Percentiles rank a stretch among this genome's conserved stretches.
Conservation (phyloP, 2,329 filamentous ascomycete species). For the Xylaria multiplex region DNA sequence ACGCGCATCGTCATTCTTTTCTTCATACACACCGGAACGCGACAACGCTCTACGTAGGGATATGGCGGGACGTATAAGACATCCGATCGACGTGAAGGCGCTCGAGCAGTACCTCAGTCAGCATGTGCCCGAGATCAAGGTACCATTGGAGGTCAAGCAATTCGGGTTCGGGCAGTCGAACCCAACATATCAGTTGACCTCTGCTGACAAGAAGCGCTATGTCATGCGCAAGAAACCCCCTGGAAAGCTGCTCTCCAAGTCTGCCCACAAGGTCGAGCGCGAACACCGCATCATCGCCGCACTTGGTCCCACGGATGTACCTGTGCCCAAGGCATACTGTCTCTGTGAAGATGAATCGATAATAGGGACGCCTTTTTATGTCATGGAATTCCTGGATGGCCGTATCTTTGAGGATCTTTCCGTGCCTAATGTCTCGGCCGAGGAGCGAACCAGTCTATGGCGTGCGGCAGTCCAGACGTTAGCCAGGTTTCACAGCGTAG, state of each 20-base stretch:
- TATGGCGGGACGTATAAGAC: constrained; percentile 89
- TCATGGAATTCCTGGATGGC: constrained; percentile 95
- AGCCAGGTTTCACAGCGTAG: constrained; percentile 83
- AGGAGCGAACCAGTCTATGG: constrained; percentile 84
- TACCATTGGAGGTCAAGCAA: constrained; percentile 90
- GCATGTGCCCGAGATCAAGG: constrained; percentile 84
- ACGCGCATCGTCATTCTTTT: background rate
- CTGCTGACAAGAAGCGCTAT: constrained; percentile 74
- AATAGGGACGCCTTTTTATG: constrained; percentile 92
- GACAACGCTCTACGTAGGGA: constrained; percentile 69
- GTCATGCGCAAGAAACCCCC: constrained; percentile 98
- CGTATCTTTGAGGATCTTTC: constrained; percentile 91
- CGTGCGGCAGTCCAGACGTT: constrained; percentile 83
- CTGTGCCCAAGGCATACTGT: constrained; percentile 83
- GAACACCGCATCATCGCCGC: constrained; percentile 93
- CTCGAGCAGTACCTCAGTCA: constrained; percentile 81
- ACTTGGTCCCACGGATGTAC: constrained; percentile 79
- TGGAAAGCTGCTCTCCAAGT: constrained; percentile 90
- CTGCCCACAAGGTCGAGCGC: constrained; percentile 95
- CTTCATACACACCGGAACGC: constrained; percentile 53
- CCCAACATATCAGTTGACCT: constrained; percentile 92
- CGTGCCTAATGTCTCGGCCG: constrained; percentile 75
- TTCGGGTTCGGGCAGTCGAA: constrained; percentile 98
- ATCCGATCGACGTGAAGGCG: constrained; percentile 84
- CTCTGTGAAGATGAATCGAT: constrained; percentile 85